These are phyloP conservation scores for Neoboletus brunneissimus DNA, from an alignment of 768 basidiomycete species.

Conservation along the genomic window DNA sequence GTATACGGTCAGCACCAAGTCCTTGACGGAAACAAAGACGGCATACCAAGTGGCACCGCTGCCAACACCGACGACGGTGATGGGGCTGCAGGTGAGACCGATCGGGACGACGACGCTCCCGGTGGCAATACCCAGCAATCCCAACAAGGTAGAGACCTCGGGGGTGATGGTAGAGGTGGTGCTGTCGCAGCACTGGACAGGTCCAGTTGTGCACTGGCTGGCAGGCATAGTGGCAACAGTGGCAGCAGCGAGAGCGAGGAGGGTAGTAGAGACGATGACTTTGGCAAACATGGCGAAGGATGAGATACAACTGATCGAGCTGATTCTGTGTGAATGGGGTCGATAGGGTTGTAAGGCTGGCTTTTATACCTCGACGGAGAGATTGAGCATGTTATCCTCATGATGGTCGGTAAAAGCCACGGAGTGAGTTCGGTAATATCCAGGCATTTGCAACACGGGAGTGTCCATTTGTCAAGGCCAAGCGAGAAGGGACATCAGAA, in stretches of 20 bases:
- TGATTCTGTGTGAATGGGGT: neutral
- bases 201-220: neutral
- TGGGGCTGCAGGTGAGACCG: neutral
- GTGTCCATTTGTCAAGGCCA: too few relatives aligned
- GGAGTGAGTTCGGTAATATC: neutral
- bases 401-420: neutral
- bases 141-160: neutral
- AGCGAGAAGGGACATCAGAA: too few relatives aligned
- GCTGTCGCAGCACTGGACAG: neutral
- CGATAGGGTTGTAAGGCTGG: neutral
- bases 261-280: neutral
- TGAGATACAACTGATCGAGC: neutral
- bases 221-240: neutral
- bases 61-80: neutral
- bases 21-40: neutral
- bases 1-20: neutral
- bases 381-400: neutral
- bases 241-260: too few relatives aligned
- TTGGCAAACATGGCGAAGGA: slow-evolving; percentile 1
- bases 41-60: slow-evolving; percentile 1
- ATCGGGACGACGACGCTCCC: neutral
- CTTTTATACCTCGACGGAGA: neutral
- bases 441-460: neutral
- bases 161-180: neutral
- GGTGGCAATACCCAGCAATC: neutral